Conservation (phyloP, 176 grass and related monocot genomes). For the Phyllostachys edulis region DNA sequence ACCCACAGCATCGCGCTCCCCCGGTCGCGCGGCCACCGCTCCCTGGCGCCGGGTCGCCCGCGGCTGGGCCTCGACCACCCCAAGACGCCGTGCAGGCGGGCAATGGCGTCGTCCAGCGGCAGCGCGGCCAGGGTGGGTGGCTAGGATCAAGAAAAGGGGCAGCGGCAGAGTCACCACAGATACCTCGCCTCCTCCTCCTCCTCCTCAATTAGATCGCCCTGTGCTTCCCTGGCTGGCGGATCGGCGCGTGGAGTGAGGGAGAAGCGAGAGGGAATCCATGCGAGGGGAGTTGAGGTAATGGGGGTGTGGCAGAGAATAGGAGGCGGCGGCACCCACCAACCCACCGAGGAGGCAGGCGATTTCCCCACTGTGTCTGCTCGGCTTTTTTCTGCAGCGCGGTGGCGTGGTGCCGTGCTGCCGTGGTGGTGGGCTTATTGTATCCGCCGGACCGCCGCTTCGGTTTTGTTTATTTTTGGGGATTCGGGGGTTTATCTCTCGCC, state of each 20-base stretch:
- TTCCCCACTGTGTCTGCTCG: slow-evolving; percentile 37
- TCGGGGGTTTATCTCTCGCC: not conserved
- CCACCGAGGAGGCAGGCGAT: slow-evolving; percentile 42
- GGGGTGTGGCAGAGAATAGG: slow-evolving; percentile 20
- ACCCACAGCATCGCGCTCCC: slow-evolving; percentile 67
- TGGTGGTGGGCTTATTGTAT: slow-evolving; percentile 45
- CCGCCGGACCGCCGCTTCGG: slow-evolving; percentile 30
- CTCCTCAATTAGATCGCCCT: slow-evolving; percentile 49
- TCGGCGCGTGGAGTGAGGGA: slow-evolving; percentile 41
- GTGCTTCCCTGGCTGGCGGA: slow-evolving; percentile 39
- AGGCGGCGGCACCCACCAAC: slow-evolving; percentile 40
- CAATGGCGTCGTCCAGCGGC: slow-evolving; percentile 40
- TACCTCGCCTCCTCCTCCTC: slow-evolving; percentile 36
- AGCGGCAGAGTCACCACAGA: not conserved
- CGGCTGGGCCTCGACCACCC: slow-evolving; percentile 20
- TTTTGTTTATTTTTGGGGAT: slow-evolving; percentile 37
- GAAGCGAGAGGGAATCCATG: slow-evolving; percentile 49
- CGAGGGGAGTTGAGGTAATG: slow-evolving; percentile 42
- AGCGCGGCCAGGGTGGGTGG: slow-evolving; percentile 13
- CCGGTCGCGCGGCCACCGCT: slow-evolving; percentile 14
- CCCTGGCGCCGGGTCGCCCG: slow-evolving; percentile 17
- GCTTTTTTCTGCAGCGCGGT: slow-evolving; percentile 35
- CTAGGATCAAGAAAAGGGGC: not conserved
- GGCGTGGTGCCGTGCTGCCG: slow-evolving; percentile 23
- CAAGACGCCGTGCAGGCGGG: slow-evolving; percentile 39